phyloP scores from a whole-genome alignment of 352 stramenopile genomes.

The Blastocystis sp. region DNA sequence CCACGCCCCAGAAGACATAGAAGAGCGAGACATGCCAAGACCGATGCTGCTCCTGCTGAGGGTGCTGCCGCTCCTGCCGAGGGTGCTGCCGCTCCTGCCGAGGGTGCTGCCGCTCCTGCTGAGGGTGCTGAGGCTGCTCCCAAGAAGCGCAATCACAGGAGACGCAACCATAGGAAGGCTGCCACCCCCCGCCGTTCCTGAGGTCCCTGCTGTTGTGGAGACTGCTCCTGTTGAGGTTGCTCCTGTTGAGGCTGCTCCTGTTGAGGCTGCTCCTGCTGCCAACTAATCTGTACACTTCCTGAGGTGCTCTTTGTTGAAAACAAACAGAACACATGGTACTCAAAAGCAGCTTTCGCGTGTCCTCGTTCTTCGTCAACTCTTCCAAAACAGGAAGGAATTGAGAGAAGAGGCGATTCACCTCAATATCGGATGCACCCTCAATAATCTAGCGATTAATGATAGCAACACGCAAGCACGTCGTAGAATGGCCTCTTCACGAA shows the following conservation, averaged over 20 bases:
- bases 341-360: conserved; percentile 14
- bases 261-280: no score
- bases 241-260: no score
- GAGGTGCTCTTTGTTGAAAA: conserved; percentile 30
- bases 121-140: not conserved
- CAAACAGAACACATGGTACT: not conserved
- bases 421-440: conserved; percentile 12
- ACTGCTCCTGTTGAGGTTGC: not conserved
- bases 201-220: not conserved
- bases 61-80: not conserved
- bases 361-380: conserved; percentile 51
- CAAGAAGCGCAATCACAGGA: not conserved
- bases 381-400: conserved; percentile 62
- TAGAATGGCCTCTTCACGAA: conserved; percentile 49
- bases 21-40: conserved; percentile 1
- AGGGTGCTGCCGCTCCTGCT: no score
- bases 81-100: no score
- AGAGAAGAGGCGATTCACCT: conserved; percentile 58
- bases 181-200: not conserved
- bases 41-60: not conserved
- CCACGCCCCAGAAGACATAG: not conserved
- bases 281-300: conserved; percentile 9
- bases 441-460: conserved; percentile 11
- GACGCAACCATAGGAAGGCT: not conserved
- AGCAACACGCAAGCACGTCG: conserved; percentile 2